Conservation (phyloP, 352 stramenopile genomes). For the Globisporangium canariense region DNA sequence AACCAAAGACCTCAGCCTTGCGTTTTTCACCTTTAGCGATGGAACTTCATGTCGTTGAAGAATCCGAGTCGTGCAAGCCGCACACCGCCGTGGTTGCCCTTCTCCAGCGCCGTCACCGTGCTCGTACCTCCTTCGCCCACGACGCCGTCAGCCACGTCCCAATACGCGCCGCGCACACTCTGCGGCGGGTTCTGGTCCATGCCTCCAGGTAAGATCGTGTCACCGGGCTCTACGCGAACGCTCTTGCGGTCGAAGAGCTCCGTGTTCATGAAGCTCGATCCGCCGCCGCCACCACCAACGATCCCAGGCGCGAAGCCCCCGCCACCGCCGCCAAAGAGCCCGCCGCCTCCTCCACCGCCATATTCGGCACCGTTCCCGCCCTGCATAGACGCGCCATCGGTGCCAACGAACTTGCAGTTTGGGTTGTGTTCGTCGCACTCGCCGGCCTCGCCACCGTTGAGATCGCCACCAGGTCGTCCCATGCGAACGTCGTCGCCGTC, state of each 20-base stretch:
- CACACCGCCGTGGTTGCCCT: conserved; percentile 63
- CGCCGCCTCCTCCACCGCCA: conserved; percentile 59
- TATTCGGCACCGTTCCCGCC: conserved; percentile 72
- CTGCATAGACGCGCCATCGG: conserved; percentile 42
- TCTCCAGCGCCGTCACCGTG: conserved; percentile 17
- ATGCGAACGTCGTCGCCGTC: conserved; percentile 51
- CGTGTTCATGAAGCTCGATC: conserved; percentile 59
- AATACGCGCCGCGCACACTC: conserved; percentile 43
- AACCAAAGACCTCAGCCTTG: not conserved
- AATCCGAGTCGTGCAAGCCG: conserved; percentile 58
- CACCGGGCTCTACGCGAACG: conserved; percentile 37
- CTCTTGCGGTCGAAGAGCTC: conserved; percentile 38
- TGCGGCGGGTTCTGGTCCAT: conserved; percentile 52
- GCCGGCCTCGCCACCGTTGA: conserved; percentile 40
- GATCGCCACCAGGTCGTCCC: conserved; percentile 38
- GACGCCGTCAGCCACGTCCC: conserved; percentile 54
- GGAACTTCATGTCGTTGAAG: conserved; percentile 76
- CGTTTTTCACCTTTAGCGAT: conserved; percentile 23
- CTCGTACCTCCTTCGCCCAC: conserved; percentile 56
- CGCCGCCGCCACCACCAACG: conserved; percentile 58
- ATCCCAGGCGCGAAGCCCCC: conserved; percentile 72
- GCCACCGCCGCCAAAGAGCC: conserved; percentile 60
- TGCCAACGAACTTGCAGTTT: conserved; percentile 60
- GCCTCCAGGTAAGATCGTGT: conserved; percentile 38
- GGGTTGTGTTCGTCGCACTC: conserved; percentile 56